These are phyloP conservation scores for Pseudisothecium myosuroides DNA, from an alignment of 225 moss, liverwort and hornwort genomes.

Conservation along the genomic window DNA sequence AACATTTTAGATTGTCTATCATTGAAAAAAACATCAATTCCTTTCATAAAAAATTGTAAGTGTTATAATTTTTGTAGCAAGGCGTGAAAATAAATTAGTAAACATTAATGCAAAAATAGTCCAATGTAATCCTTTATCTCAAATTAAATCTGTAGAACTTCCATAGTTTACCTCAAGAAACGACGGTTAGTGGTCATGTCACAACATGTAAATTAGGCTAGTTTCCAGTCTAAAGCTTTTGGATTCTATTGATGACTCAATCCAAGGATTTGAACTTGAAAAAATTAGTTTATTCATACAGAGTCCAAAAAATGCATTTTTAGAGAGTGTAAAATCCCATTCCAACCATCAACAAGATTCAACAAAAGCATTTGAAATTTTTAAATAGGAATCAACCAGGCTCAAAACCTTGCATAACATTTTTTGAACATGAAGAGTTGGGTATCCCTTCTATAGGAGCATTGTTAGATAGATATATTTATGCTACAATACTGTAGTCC, in stretches of 20 bases:
- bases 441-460: not conserved
- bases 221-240: not conserved
- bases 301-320: not conserved
- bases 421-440: not conserved
- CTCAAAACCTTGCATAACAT: not conserved
- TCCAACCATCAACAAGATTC: not conserved
- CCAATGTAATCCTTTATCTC: rapidly evolving
- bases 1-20: not conserved
- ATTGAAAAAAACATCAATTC: rapidly evolving
- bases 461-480: not conserved
- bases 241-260: not conserved
- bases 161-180: too few species aligned
- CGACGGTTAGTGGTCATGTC: too few species aligned
- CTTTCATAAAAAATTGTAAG: not conserved
- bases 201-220: not conserved
- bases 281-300: not conserved
- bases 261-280: not conserved
- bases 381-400: too few species aligned
- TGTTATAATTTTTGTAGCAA: not conserved
- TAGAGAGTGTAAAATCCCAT: not conserved
- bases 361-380: too few species aligned
- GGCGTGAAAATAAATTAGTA: not conserved
- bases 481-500: not conserved
- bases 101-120: not conserved
- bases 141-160: too few species aligned